These are phyloP conservation scores for Thozetella sp. DNA, from an alignment of 495 filamentous ascomycete genomes.

Conservation along the genomic window DNA sequence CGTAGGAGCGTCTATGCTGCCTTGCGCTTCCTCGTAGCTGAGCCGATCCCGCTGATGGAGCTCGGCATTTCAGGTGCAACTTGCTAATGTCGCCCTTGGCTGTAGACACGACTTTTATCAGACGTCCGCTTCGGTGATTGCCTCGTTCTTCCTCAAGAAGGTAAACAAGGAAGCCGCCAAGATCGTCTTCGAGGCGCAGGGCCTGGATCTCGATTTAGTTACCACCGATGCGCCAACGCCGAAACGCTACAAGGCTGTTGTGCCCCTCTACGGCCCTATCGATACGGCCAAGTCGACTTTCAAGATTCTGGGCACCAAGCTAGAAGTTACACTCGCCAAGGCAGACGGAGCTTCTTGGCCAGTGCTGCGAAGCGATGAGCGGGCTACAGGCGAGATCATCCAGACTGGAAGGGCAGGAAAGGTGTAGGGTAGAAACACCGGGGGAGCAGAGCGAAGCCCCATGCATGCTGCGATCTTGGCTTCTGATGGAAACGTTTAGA, in stretches of 20 bases:
- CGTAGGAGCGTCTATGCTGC: too few species aligned
- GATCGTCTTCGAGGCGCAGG: conserved; percentile 62
- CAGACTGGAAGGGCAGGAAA: conserved; percentile 80
- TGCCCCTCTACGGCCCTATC: conserved; percentile 78
- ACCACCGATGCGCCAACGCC: conserved; percentile 69
- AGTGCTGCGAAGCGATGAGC: conserved; percentile 83
- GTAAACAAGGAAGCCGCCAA: conserved; percentile 80
- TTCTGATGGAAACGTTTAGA: too few species aligned
- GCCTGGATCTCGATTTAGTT: conserved; percentile 73
- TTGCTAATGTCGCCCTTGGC: conserved; percentile 9
- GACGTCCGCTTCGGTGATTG: conserved; percentile 81
- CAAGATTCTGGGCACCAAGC: conserved; percentile 92
- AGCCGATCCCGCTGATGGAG: too few species aligned
- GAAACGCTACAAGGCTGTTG: conserved; percentile 76
- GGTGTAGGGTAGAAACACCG: conserved; percentile 39
- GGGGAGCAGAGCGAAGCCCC: conserved; percentile 8
- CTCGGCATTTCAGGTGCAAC: conserved; percentile 5
- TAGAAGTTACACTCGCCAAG: conserved; percentile 86
- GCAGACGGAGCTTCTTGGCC: conserved; percentile 85
- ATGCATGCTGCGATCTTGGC: too few species aligned
- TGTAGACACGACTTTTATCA: conserved; percentile 92
- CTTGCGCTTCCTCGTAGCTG: too few species aligned
- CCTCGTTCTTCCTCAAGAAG: conserved; percentile 94
- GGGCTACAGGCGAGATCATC: conserved; percentile 74
- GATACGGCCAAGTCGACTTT: conserved; percentile 72